phyloP scores from a whole-genome alignment of 2,329 filamentous ascomycete species.

The Aureobasidium lini region DNA sequence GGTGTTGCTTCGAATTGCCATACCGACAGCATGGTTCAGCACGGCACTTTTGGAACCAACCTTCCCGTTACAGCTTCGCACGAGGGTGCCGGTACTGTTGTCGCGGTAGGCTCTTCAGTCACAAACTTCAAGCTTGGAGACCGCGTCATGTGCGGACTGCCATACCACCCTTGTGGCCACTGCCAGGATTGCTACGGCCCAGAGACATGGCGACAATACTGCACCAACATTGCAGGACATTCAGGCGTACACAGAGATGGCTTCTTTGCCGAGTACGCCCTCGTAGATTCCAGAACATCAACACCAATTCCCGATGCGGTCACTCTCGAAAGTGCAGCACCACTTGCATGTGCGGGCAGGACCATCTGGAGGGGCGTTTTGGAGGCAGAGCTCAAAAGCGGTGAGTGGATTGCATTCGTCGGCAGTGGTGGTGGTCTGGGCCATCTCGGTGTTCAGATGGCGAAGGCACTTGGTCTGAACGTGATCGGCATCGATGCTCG shows the following conservation, averaged over 20 bases:
- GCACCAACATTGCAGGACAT: conserved; percentile 36
- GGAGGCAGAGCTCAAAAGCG: conserved; percentile 33
- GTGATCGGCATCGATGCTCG: conserved; percentile 50
- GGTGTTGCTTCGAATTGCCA: conserved; percentile 56
- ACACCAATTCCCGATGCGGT: conserved; percentile 44
- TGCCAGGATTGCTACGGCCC: conserved; percentile 47
- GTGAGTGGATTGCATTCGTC: conserved; percentile 34
- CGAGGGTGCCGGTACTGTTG: conserved; percentile 51
- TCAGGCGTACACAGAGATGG: conserved; percentile 47
- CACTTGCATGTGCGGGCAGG: conserved; percentile 49
- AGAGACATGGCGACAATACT: conserved; percentile 48
- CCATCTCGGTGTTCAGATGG: conserved; percentile 47
- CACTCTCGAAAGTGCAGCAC: conserved; percentile 45
- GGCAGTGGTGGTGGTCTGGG: conserved; percentile 42
- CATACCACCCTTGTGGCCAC: conserved; percentile 44
- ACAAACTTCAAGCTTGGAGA: conserved; percentile 42
- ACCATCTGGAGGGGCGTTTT: conserved; percentile 44
- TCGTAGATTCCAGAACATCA: conserved; percentile 41
- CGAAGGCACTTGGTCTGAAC: conserved; percentile 42
- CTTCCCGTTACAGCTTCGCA: conserved; percentile 51
- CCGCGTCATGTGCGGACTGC: conserved; percentile 50
- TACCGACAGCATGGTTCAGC: conserved; percentile 51
- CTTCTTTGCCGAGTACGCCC: conserved; percentile 50
- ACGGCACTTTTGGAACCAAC: conserved; percentile 41
- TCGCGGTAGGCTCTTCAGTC: conserved; percentile 38